These are phyloP conservation scores for Kuraishia molischiana DNA, from an alignment of 805 yeast species.

Conservation along the genomic window DNA sequence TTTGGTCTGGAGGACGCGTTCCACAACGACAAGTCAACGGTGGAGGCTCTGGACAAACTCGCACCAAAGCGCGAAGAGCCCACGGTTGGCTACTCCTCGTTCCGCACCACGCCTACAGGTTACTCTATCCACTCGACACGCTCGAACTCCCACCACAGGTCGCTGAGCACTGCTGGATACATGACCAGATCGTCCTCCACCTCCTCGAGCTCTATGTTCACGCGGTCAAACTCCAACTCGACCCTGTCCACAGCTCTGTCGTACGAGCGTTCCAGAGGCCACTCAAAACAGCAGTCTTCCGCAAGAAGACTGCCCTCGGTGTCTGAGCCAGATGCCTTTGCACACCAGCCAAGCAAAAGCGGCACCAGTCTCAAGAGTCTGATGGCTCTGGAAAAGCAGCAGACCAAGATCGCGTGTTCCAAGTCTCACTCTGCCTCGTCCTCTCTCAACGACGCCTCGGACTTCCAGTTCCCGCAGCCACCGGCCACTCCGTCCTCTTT, in stretches of 20 bases:
- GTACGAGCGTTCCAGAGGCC: constrained; percentile 3
- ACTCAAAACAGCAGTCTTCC: constrained; percentile 4
- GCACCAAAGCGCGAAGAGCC: neutral
- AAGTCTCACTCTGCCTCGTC: neutral
- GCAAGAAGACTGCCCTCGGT: neutral
- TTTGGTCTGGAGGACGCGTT: constrained; percentile 21
- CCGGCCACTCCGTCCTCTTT: constrained; percentile 1
- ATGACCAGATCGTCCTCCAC: constrained; percentile 8
- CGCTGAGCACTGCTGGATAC: constrained; percentile 7
- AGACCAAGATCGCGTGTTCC: constrained; percentile 3
- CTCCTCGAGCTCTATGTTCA: constrained; percentile 12
- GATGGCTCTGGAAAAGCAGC: constrained; percentile 7
- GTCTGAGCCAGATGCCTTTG: neutral
- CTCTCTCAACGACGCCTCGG: neutral
- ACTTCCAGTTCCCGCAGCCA: neutral
- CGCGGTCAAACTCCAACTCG: constrained; percentile 18
- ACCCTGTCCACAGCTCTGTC: constrained; percentile 14
- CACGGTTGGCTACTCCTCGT: constrained; percentile 16
- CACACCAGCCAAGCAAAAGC: neutral
- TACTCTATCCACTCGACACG: neutral
- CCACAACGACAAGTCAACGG: constrained; percentile 7
- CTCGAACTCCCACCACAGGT: constrained; percentile 8
- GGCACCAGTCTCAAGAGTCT: constrained; percentile 3
- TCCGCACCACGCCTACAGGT: constrained; percentile 19
- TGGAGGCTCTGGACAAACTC: constrained; percentile 7